Evolutionary conservation across 345 rosid species (phyloP).

Genomic region (Lepidium africanum): DNA sequence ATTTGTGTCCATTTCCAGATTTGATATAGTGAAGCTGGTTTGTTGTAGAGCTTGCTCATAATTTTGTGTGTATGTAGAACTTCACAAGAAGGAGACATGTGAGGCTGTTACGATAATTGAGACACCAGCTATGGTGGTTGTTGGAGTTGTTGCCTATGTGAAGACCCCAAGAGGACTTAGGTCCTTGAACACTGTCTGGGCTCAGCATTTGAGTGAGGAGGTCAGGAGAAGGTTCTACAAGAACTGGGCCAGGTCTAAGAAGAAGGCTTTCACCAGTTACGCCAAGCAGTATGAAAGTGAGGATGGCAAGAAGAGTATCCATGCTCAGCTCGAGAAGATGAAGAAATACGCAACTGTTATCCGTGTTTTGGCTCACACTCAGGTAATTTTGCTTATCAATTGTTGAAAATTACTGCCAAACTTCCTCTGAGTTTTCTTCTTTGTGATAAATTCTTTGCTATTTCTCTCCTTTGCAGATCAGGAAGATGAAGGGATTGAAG

Average conservation of each 20-base stretch:
- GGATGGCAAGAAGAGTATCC: slow-evolving; percentile 58
- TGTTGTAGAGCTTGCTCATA: too few species aligned
- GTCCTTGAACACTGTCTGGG: slow-evolving; percentile 80
- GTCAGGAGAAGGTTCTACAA: slow-evolving; percentile 80
- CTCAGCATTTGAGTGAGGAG: slow-evolving; percentile 87
- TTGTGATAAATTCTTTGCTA: background rate
- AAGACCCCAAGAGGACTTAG: slow-evolving; percentile 77
- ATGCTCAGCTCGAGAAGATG: slow-evolving; percentile 63
- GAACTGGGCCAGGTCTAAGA: slow-evolving; percentile 90
- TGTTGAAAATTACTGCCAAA: background rate
- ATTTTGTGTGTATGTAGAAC: slow-evolving; percentile 34
- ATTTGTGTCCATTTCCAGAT: background rate
- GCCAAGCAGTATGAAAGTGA: slow-evolving; percentile 52
- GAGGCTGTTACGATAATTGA: slow-evolving; percentile 85
- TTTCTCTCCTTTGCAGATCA: slow-evolving; percentile 34
- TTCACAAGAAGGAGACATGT: slow-evolving; percentile 92
- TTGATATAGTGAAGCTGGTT: too few species aligned
- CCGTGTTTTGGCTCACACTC: slow-evolving; percentile 83
- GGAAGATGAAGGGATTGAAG: slow-evolving; percentile 82
- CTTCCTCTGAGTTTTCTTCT: background rate
- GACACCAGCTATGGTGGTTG: slow-evolving; percentile 79
- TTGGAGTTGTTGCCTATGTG: slow-evolving; percentile 83
- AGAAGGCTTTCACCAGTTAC: slow-evolving; percentile 79
- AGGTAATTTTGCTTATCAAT: slow-evolving; percentile 24
- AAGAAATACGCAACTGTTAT: slow-evolving; percentile 69